These are phyloP conservation scores for Olyra latifolia DNA, from an alignment of 176 grass and related monocot species.

Conservation along the genomic window DNA sequence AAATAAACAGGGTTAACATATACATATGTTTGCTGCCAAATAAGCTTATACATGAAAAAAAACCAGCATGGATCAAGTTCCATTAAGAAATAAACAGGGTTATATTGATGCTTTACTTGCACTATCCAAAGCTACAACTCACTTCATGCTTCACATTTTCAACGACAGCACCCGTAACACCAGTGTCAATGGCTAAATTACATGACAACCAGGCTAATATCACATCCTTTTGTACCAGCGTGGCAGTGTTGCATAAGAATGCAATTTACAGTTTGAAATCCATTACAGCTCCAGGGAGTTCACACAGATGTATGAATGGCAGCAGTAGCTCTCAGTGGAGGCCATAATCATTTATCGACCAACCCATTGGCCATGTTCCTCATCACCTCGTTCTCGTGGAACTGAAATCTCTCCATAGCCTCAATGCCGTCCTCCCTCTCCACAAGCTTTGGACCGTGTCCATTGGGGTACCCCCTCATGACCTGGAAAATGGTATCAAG, in stretches of 20 bases:
- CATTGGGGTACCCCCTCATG: slow-evolving; percentile 83
- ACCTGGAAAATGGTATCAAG: slow-evolving; percentile 47
- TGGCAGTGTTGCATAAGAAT: background rate
- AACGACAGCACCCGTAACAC: background rate
- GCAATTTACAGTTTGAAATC: background rate
- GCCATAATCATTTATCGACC: slow-evolving; percentile 88
- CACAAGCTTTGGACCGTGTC: slow-evolving; percentile 74
- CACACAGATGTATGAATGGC: background rate
- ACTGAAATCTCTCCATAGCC: slow-evolving; percentile 96
- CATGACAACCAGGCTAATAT: background rate
- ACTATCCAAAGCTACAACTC: slow-evolving; percentile 6
- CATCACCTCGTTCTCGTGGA: slow-evolving; percentile 92
- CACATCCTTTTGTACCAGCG: background rate
- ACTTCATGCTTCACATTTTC: background rate
- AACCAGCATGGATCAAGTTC: background rate
- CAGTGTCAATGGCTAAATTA: slow-evolving; percentile 12
- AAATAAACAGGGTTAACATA: slow-evolving; percentile 17
- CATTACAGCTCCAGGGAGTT: background rate
- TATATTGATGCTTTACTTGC: slow-evolving; percentile 1
- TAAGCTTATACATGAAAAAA: slow-evolving; percentile 9
- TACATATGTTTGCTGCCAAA: background rate
- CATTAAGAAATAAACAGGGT: slow-evolving; percentile 13
- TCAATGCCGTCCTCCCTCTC: slow-evolving; percentile 85
- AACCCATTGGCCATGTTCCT: slow-evolving; percentile 90
- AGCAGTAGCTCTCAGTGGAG: slow-evolving; percentile 48